Percentiles rank a stretch among this genome's conserved stretches.
Conservation (phyloP, 2,329 filamentous ascomycete genomes). For the Neofusicoccum cordaticola region DNA sequence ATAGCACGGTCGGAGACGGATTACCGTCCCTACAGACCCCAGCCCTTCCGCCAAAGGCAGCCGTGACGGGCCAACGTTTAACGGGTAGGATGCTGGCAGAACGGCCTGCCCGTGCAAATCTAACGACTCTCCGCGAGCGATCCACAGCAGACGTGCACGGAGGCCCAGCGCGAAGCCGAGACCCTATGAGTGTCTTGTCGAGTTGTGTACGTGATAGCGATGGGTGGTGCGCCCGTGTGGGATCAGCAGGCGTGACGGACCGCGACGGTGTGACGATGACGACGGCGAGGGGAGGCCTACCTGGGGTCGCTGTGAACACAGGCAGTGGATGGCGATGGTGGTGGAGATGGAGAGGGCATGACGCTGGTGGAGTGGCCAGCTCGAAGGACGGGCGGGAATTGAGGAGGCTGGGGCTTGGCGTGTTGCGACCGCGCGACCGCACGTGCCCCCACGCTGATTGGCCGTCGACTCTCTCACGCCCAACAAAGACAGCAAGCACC, state of each 20-base stretch:
- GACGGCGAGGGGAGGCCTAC: background rate
- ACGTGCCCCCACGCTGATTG: background rate
- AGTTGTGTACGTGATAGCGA: background rate
- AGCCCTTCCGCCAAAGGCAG: constrained; percentile 4
- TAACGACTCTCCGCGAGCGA: background rate
- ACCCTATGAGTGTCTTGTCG: background rate
- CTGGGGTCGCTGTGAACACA: background rate
- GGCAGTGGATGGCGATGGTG: background rate
- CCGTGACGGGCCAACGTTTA: background rate
- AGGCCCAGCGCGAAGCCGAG: background rate
- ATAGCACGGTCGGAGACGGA: background rate
- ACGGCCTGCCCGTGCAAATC: background rate
- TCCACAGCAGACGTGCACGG: background rate
- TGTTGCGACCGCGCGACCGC: background rate
- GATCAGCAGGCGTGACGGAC: background rate
- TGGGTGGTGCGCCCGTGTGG: background rate
- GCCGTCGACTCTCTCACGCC: background rate
- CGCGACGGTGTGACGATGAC: background rate
- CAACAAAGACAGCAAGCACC: too few relatives aligned
- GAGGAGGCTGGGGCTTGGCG: background rate
- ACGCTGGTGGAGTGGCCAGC: background rate
- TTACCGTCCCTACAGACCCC: background rate
- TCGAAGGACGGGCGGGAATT: background rate
- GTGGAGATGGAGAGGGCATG: background rate
- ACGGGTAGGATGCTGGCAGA: background rate